Evolutionary conservation across 2,329 filamentous ascomycete genomes (phyloP).

Genomic region (Monilinia polystroma): DNA sequence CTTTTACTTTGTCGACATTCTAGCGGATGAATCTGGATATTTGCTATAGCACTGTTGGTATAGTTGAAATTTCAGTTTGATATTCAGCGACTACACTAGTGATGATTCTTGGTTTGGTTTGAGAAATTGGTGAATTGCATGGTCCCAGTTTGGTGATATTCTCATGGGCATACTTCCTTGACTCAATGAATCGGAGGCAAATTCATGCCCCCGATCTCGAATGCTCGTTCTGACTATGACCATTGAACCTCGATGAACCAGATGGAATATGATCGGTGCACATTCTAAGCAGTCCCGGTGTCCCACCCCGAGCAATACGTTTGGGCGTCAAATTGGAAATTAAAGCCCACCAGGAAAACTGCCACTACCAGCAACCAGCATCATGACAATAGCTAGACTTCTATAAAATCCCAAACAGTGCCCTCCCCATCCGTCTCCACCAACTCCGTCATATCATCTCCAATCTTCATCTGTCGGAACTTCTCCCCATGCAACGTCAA

Average conservation of each 20-base stretch:
- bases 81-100: background rate
- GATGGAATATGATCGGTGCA: background rate
- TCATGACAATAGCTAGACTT: slow-evolving; percentile 1
- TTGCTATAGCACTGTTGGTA: background rate
- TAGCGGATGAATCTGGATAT: background rate
- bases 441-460: slow-evolving; percentile 1
- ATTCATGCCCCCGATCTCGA: background rate
- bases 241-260: background rate
- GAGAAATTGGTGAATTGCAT: too few relatives aligned
- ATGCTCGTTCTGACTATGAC: background rate
- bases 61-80: background rate
- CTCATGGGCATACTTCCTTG: too few relatives aligned
- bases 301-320: background rate
- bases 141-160: too few relatives aligned
- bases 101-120: background rate
- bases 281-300: background rate
- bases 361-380: background rate
- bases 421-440: slow-evolving; percentile 18
- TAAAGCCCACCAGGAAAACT: too few relatives aligned
- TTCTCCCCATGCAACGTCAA: slow-evolving; percentile 16
- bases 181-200: background rate
- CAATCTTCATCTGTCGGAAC: slow-evolving; percentile 15
- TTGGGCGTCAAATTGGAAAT: background rate
- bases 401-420: slow-evolving; percentile 16
- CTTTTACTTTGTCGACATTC: background rate